Base-by-base conservation (phyloP, 441 rosid genomes). In the Daphne laureola region DNA sequence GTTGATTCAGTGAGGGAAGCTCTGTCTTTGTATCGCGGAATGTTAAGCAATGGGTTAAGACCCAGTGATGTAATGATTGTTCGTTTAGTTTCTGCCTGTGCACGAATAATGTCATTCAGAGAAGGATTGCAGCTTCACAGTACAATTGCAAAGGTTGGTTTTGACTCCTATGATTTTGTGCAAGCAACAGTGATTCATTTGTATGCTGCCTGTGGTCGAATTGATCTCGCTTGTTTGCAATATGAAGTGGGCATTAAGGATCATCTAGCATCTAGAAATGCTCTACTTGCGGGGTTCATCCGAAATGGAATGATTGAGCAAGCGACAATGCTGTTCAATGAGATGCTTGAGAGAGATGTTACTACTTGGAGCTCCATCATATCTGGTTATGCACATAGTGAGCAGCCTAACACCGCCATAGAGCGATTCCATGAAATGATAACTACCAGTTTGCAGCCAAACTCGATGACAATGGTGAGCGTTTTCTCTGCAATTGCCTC, bases 341-440 rank as follows among this genome's bases (percentile, higher is more conserved):
- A 77, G 55, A 84, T 81, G 78, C 75, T 58, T 15, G 72, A 70
- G 67, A 81, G 80, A 76, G 96, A 90, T 66, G 81, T 79, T 14
- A 78, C 78, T 68, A 80, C 97, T 8, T 84, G 96, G 97, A 90
- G 82, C 56, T 69, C 83, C n/a, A 77, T 90, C 80, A 81, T 90
- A 27, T 80, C 87, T 13, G 91, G 91, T 61, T 79, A 84, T 43
- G 65, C 80, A 1, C 91, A 78, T 68, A 73, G 64, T 23, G 70
- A 67, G 53, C 80, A 71, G 41, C 96, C 87, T 36, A 48, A 53
- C 1, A 14, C 67, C 51, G 94, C 94, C 55, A 54, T 90, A 53
- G 65, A 69, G 23, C 78, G 81, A 36, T 87, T 90, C 71, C 68
- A 21, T 7, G 51, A 56, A 61, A 90, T 90, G 97, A 53, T 81